phyloP scores from a whole-genome alignment of 169 alveolate species.

The Eimeria necatrix region DNA sequence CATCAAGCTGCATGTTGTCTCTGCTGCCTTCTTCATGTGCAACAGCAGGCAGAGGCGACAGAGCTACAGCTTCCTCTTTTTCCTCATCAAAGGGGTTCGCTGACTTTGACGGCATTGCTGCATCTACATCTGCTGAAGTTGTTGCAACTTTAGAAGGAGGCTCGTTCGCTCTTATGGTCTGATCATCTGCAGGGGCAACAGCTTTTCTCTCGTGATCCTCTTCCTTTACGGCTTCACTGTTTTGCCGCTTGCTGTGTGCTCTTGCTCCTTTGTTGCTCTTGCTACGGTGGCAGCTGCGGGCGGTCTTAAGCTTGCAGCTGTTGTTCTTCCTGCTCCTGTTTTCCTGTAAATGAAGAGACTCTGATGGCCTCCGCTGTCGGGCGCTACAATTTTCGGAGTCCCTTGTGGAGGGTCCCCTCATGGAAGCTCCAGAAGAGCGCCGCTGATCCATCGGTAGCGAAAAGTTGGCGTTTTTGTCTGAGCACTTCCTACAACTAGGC shows the following conservation, averaged over 20 bases:
- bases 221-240: background rate
- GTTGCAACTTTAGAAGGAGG: background rate
- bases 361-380: too few species aligned
- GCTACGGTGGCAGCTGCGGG: background rate
- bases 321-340: background rate
- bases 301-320: background rate
- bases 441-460: too few species aligned
- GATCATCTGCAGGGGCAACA: background rate
- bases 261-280: background rate
- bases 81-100: slow-evolving; percentile 25
- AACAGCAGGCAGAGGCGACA: background rate
- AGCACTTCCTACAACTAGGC: too few species aligned
- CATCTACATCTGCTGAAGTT: slow-evolving; percentile 10
- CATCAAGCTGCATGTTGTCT: background rate
- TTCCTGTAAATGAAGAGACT: background rate
- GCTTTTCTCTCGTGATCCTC: background rate
- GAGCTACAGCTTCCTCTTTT: background rate
- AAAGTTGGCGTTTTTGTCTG: too few species aligned
- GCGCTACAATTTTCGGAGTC: too few species aligned
- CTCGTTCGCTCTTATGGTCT: too few species aligned
- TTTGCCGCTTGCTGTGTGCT: background rate
- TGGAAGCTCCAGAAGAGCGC: too few species aligned
- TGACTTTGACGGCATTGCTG: background rate
- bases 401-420: too few species aligned
- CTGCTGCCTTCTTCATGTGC: background rate